phyloP scores from a whole-genome alignment of 306 rosid species.

The Lablab purpureus region DNA sequence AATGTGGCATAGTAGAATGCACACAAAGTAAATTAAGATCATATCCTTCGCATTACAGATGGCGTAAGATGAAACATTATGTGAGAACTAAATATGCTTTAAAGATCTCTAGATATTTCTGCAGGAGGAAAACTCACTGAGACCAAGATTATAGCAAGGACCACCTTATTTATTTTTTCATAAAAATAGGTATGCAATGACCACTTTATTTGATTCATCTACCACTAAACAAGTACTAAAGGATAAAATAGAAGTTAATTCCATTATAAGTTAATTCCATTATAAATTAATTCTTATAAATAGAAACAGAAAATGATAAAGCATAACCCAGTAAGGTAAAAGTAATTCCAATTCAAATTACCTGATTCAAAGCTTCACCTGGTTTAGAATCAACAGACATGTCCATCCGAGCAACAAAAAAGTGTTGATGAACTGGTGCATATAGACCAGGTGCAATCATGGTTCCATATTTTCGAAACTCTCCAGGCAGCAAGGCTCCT shows the following conservation, averaged over 20 bases:
- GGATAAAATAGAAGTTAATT: neutral
- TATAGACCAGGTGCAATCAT: slow-evolving; percentile 89
- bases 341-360: slow-evolving; percentile 39
- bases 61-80: neutral
- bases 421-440: slow-evolving; percentile 96
- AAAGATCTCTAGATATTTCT: neutral
- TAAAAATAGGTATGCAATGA: neutral
- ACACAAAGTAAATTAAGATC: too few relatives aligned
- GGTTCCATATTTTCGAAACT: slow-evolving; percentile 86
- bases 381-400: slow-evolving; percentile 98
- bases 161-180: neutral
- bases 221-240: slow-evolving; percentile 2
- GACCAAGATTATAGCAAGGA: neutral
- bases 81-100: neutral
- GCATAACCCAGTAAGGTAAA: slow-evolving; percentile 5
- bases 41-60: too few relatives aligned
- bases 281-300: too few relatives aligned
- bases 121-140: neutral
- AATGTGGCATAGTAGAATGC: too few relatives aligned
- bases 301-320: neutral
- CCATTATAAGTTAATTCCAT: neutral
- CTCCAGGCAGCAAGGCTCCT: slow-evolving; percentile 93
- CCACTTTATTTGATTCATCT: neutral
- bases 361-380: slow-evolving; percentile 95
- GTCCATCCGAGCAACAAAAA: slow-evolving; percentile 95